Evolutionary conservation across 139 green algal species (phyloP).

Genomic region (Axilococcus clingmanii): DNA sequence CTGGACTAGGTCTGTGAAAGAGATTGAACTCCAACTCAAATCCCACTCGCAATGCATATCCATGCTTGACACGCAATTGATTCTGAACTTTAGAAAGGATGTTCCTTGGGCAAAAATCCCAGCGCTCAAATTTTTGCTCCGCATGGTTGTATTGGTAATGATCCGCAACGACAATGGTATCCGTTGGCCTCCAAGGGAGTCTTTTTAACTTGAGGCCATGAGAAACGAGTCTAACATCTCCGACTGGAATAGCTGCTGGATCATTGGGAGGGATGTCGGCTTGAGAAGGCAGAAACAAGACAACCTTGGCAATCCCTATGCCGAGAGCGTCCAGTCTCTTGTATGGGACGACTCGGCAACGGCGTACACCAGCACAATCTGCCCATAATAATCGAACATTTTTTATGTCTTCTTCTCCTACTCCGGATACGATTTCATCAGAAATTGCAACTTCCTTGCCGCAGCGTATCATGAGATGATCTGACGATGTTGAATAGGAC

Average conservation of each 20-base stretch:
- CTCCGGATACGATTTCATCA: too few species aligned
- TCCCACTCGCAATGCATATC: background rate
- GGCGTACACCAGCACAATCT: background rate
- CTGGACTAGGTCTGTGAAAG: background rate
- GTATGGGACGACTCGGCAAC: conserved; percentile 5
- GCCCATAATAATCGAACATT: conserved; percentile 3
- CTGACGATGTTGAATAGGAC: too few species aligned
- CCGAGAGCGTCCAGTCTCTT: background rate
- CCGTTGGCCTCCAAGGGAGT: background rate
- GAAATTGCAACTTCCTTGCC: too few species aligned
- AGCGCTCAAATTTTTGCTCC: too few species aligned
- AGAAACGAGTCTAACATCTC: conserved; percentile 32
- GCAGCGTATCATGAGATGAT: too few species aligned
- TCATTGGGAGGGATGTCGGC: background rate
- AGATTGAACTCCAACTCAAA: conserved; percentile 11
- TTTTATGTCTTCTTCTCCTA: too few species aligned
- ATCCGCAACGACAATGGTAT: background rate
- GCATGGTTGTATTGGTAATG: too few species aligned
- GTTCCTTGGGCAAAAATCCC: conserved; percentile 30
- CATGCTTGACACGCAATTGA: too few species aligned
- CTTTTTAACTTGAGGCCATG: background rate
- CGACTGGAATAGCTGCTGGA: conserved; percentile 15
- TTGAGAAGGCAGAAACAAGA: background rate
- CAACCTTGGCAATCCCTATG: background rate
- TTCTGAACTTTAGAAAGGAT: background rate